phyloP scores from a whole-genome alignment of 2,329 filamentous ascomycete species.

The Monosporascus sp. region DNA sequence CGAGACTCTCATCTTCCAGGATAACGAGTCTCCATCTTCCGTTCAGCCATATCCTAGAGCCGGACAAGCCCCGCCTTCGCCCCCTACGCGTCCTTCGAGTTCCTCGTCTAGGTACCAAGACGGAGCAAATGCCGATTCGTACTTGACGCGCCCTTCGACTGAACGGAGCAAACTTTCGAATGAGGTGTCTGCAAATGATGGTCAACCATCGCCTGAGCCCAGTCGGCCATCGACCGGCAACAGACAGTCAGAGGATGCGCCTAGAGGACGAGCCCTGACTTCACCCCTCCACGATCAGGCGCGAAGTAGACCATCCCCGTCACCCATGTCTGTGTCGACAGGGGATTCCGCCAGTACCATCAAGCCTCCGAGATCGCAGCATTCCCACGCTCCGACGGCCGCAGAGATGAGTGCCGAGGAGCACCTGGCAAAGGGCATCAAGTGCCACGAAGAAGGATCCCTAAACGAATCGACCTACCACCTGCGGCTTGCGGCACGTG shows the following conservation, averaged over 20 bases:
- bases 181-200: constrained; percentile 36
- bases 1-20: constrained; percentile 54
- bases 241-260: constrained; percentile 42
- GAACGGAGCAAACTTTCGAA: constrained; percentile 47
- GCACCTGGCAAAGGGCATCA: constrained; percentile 84
- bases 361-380: constrained; percentile 35
- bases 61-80: constrained; percentile 52
- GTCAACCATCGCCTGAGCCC: constrained; percentile 38
- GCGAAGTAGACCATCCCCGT: constrained; percentile 40
- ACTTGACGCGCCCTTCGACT: constrained; percentile 39
- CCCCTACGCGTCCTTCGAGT: constrained; percentile 55
- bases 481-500: constrained; percentile 78
- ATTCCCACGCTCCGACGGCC: constrained; percentile 48
- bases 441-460: constrained; percentile 80
- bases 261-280: constrained; percentile 39
- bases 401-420: constrained; percentile 77
- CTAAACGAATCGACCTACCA: constrained; percentile 95
- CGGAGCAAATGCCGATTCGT: constrained; percentile 33
- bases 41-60: constrained; percentile 36
- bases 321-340: constrained; percentile 43
- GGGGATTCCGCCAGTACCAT: constrained; percentile 52
- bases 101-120: constrained; percentile 36
- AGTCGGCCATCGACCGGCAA: constrained; percentile 38
- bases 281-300: constrained; percentile 33
- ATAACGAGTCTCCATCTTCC: constrained; percentile 44